Base-by-base conservation (phyloP, 2,329 filamentous ascomycete genomes). In the Pseudopyricularia javanii region DNA sequence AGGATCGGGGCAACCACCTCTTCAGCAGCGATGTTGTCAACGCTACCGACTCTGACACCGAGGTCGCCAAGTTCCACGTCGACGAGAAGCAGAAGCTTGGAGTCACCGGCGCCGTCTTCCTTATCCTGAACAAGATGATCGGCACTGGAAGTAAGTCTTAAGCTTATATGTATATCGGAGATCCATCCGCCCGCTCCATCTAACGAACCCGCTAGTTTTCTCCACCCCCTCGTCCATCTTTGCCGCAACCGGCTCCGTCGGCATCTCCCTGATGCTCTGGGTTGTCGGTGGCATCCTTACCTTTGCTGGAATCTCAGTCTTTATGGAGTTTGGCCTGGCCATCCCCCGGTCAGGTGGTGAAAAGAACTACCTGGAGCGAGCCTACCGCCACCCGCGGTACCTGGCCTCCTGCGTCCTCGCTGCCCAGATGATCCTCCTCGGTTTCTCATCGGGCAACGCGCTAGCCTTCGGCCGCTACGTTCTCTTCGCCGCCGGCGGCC, bases 351-450 rank as follows among this genome's bases (percentile, higher is more conserved):
- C 77, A 14, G 80, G 81, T 14, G 81, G 81, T 20, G 80, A 83
- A 57, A 84, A 84, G 70, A 80, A 82, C 62, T 84, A 84, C 60
- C 75, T 84, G 49, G 80, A 84, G 59, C 71, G 76, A n/a, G 76
- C 80, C 15, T 83, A 82, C 64, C 71, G 72, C 2, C 73, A 69
- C 22, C 80, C 80, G 0, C 74, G 72, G 54, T 80, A 81, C 62
- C 63, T 84, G 1, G 74, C 79, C 1, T 80, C 78, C 0, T 79
- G 76, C 56, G 72, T 83, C 2, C 69, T 83, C 33, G 78, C 79
- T 3, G 68, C 78, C 1, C 79, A 82, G 62, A 80, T 82, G 75
- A 70, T 83, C 47, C 67, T 82, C 1, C 72, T 83, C 1, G 79
- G 79, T 0, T 82, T 82, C 60, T 80, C 79, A 0, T 75, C 78